These are phyloP conservation scores for Dothiorella sarmentorum DNA, from an alignment of 2,329 filamentous ascomycete genomes.

Conservation along the genomic window DNA sequence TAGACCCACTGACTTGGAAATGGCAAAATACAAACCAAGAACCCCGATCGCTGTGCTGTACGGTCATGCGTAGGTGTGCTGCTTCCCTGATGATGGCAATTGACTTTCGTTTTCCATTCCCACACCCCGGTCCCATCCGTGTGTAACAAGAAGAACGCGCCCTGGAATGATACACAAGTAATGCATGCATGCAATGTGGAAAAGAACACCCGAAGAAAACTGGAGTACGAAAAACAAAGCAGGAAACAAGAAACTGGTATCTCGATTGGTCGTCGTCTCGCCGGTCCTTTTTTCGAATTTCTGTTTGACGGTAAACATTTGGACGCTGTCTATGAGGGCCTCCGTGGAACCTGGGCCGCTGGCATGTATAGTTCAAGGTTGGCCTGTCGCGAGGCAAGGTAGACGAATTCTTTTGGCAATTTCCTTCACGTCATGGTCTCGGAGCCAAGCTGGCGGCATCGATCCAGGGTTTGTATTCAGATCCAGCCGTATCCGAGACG, in stretches of 20 bases:
- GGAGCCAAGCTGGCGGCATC: background rate
- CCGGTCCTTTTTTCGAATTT: background rate
- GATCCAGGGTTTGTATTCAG: background rate
- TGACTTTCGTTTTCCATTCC: background rate
- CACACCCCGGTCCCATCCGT: background rate
- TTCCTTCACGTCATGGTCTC: background rate
- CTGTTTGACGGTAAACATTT: background rate
- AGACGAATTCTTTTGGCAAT: background rate
- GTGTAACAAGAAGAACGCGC: background rate
- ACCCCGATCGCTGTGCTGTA: constrained; percentile 14
- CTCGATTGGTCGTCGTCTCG: background rate
- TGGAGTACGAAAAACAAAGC: background rate
- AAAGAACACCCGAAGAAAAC: background rate
- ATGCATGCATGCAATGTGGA: background rate
- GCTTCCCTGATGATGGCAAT: background rate
- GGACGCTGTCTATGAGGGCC: too few relatives aligned
- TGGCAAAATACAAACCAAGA: background rate
- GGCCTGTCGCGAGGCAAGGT: background rate
- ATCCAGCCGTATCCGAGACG: background rate
- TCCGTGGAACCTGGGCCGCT: background rate
- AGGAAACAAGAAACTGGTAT: background rate
- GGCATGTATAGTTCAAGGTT: background rate
- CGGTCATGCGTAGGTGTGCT: constrained; percentile 1
- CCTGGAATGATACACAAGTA: background rate
- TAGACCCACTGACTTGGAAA: background rate